Percentiles rank a stretch among this genome's conserved stretches.
These are phyloP conservation scores for Euphorbia celastroides DNA, from an alignment of 441 rosid genomes.

Conservation along the genomic window DNA sequence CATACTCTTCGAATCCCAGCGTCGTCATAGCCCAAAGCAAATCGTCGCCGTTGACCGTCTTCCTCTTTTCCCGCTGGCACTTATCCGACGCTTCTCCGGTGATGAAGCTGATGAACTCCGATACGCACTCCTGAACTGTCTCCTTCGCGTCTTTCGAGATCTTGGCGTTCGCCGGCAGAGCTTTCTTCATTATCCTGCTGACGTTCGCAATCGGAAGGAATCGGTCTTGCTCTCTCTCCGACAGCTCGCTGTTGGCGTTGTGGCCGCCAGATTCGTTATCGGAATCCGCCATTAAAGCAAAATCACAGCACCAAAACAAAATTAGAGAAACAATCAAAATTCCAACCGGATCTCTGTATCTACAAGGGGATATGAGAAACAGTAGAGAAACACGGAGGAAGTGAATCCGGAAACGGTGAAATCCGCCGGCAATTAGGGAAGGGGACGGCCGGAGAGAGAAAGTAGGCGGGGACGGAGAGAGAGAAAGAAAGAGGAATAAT, in stretches of 20 bases:
- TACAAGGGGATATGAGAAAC: background rate
- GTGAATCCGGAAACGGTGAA: constrained; percentile 9
- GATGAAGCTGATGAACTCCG: constrained; percentile 61
- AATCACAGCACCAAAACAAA: background rate
- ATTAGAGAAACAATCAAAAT: background rate
- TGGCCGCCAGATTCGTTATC: constrained; percentile 25
- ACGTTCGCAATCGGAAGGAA: constrained; percentile 62
- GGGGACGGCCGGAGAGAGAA: background rate
- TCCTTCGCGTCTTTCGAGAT: constrained; percentile 68
- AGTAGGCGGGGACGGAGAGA: background rate
- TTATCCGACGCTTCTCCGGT: constrained; percentile 67
- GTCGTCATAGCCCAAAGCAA: constrained; percentile 65
- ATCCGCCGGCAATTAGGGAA: constrained; percentile 7
- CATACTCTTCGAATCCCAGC: constrained; percentile 53
- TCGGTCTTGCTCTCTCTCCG: constrained; percentile 49
- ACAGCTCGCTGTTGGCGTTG: constrained; percentile 30
- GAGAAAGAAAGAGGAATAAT: background rate
- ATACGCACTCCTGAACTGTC: constrained; percentile 65
- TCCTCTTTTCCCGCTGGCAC: constrained; percentile 54
- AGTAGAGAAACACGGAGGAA: background rate
- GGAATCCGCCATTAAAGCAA: constrained; percentile 18
- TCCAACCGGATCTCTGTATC: background rate
- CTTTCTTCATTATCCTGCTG: constrained; percentile 66
- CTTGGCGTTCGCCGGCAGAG: constrained; percentile 58
- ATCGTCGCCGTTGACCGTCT: constrained; percentile 63